phyloP scores from a whole-genome alignment of 164 flowering plant species.

The Tetrastigma voinierianum region DNA sequence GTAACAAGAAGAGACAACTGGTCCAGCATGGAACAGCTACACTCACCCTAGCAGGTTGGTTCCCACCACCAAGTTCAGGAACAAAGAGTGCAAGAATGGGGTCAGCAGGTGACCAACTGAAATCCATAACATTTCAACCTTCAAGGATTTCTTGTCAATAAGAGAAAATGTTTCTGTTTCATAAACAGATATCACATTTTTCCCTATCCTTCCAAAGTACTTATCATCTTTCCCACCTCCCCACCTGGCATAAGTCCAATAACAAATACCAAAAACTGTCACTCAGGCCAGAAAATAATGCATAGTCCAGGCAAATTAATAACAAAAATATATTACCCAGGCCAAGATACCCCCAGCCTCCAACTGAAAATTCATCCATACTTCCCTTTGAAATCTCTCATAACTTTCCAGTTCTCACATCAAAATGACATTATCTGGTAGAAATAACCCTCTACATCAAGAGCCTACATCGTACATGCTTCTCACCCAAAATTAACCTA shows the following conservation, averaged over 20 bases:
- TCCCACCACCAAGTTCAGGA: slow-evolving; percentile 98
- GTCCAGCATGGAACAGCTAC: not conserved
- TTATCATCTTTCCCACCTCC: slow-evolving; percentile 90
- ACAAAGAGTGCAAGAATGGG: slow-evolving; percentile 87
- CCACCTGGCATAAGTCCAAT: slow-evolving; percentile 57
- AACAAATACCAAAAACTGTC: not conserved
- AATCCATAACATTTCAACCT: slow-evolving; percentile 92
- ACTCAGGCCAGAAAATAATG: not conserved
- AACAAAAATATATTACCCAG: slow-evolving; percentile 43
- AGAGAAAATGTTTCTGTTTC: slow-evolving; percentile 91
- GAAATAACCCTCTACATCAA: slow-evolving; percentile 63
- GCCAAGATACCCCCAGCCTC: slow-evolving; percentile 97
- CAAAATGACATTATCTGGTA: slow-evolving; percentile 90
- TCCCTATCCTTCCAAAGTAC: slow-evolving; percentile 87
- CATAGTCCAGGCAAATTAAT: not conserved
- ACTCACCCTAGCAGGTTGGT: slow-evolving; percentile 96
- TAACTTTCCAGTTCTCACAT: slow-evolving; percentile 84
- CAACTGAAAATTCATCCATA: slow-evolving; percentile 91
- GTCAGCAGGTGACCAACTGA: slow-evolving; percentile 94
- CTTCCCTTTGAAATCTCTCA: slow-evolving; percentile 94
- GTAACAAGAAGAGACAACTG: not conserved
- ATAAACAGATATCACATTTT: slow-evolving; percentile 83
- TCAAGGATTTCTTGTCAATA: slow-evolving; percentile 87
- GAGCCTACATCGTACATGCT: slow-evolving; percentile 12
- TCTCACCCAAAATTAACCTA: not conserved